A percentile compares a stretch with the other conserved stretches of the same genome.
Evolutionary conservation across 1,139 yeast genomes (phyloP).

Genomic region (Suhomyces chickasaworum): DNA sequence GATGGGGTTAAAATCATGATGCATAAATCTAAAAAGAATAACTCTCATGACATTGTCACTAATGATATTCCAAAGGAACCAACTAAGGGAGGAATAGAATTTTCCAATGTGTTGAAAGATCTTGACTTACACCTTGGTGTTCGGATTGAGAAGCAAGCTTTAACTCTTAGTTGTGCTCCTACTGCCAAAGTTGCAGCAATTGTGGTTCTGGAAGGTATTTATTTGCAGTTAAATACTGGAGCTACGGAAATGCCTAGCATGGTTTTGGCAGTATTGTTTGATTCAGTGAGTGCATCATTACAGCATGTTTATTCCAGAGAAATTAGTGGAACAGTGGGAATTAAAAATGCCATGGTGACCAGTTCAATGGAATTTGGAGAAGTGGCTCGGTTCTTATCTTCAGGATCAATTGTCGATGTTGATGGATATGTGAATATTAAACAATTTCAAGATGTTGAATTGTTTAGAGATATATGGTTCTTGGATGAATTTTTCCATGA

Average conservation of each 20-base stretch:
- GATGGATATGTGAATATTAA: slow-evolving; percentile 71
- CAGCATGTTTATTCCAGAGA: slow-evolving; percentile 93
- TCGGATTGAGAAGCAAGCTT: slow-evolving; percentile 67
- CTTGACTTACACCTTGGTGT: slow-evolving; percentile 68
- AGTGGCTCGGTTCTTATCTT: slow-evolving; percentile 45
- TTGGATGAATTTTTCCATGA: slow-evolving; percentile 36
- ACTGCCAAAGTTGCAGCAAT: slow-evolving; percentile 89
- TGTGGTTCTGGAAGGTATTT: slow-evolving; percentile 68
- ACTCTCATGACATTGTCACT: background rate
- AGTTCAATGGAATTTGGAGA: slow-evolving; percentile 41
- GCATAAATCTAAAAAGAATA: slow-evolving; percentile 14
- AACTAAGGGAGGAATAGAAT: slow-evolving; percentile 22
- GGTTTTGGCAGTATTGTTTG: slow-evolving; percentile 46
- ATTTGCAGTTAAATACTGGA: slow-evolving; percentile 58
- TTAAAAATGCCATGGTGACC: slow-evolving; percentile 52
- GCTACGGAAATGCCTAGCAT: slow-evolving; percentile 43
- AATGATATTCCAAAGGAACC: background rate
- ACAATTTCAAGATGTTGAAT: slow-evolving; percentile 82
- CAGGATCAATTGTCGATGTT: slow-evolving; percentile 58
- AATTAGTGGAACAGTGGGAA: slow-evolving; percentile 70
- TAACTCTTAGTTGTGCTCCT: slow-evolving; percentile 87
- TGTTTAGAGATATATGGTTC: slow-evolving; percentile 85
- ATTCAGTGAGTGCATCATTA: slow-evolving; percentile 63
- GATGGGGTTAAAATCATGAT: slow-evolving; percentile 47
- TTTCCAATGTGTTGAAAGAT: slow-evolving; percentile 45